Conservation (phyloP, 495 filamentous ascomycete species). For the Achaetomiella virescens region DNA sequence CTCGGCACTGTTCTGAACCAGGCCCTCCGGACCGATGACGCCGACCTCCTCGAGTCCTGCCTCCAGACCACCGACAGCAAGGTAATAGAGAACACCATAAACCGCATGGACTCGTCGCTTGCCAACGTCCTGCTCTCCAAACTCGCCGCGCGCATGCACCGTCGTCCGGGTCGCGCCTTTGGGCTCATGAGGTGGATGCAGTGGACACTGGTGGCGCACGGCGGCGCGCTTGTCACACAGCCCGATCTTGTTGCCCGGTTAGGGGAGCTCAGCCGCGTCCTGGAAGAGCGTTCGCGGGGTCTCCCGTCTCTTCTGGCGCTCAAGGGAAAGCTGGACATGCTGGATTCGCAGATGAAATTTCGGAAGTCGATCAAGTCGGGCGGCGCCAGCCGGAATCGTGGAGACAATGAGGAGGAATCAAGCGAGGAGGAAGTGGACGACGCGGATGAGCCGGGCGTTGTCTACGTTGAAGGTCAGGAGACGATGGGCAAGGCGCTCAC, state of each 20-base stretch:
- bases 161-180: constrained; percentile 80
- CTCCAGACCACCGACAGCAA: constrained; percentile 67
- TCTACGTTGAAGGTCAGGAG: constrained; percentile 82
- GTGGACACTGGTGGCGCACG: constrained; percentile 91
- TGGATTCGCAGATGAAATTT: constrained; percentile 78
- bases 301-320: constrained; percentile 78
- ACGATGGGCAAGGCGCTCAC: constrained; percentile 37
- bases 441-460: constrained; percentile 50
- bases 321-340: constrained; percentile 88
- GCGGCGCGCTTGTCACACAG: constrained; percentile 80
- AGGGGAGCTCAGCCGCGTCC: constrained; percentile 68
- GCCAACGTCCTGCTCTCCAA: constrained; percentile 71
- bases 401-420: constrained; percentile 61
- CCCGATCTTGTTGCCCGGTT: constrained; percentile 71
- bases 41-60: constrained; percentile 81
- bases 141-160: constrained; percentile 80
- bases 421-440: constrained; percentile 67
- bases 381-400: constrained; percentile 30
- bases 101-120: constrained; percentile 78
- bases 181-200: constrained; percentile 94
- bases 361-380: constrained; percentile 53
- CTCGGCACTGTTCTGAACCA: constrained; percentile 86
- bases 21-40: constrained; percentile 86
- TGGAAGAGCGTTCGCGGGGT: constrained; percentile 76
- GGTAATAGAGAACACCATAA: constrained; percentile 79